A percentile compares a stretch with the other conserved stretches of the same genome.
These are phyloP conservation scores for Podaxis mareebaensis DNA, from an alignment of 768 basidiomycete genomes.

Conservation along the genomic window DNA sequence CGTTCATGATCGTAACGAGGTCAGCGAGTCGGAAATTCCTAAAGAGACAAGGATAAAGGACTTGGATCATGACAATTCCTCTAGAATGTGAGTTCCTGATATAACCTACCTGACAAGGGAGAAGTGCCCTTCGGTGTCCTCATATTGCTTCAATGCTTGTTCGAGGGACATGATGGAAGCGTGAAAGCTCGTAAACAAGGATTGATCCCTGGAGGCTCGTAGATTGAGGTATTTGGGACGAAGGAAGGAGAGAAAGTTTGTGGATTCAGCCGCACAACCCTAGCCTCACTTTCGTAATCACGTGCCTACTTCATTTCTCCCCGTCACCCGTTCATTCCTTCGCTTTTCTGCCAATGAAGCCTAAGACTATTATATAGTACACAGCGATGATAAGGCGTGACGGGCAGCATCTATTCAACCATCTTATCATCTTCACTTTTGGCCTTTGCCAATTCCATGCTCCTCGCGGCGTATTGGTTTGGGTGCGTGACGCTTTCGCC, in stretches of 20 bases:
- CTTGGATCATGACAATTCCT: slow-evolving; percentile 21
- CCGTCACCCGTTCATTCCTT: neutral
- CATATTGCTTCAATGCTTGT: slow-evolving; percentile 74
- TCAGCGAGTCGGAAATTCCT: slow-evolving; percentile 99
- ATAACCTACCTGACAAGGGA: slow-evolving; percentile 84
- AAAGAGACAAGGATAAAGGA: slow-evolving; percentile 18
- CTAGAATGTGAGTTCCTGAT: slow-evolving; percentile 13
- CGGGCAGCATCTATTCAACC: slow-evolving; percentile 32
- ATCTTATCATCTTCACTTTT: slow-evolving; percentile 43
- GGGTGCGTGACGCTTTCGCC: slow-evolving; percentile 94
- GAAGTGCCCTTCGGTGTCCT: slow-evolving; percentile 93
- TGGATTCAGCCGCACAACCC: neutral
- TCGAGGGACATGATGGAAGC: slow-evolving; percentile 26
- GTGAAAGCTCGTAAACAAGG: slow-evolving; percentile 31
- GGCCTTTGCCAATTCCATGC: slow-evolving; percentile 62
- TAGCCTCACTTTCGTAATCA: slow-evolving; percentile 14
- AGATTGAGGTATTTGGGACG: slow-evolving; percentile 34
- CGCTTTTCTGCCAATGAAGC: neutral
- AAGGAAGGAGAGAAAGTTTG: slow-evolving; percentile 7
- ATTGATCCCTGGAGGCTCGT: slow-evolving; percentile 36
- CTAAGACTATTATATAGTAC: neutral
- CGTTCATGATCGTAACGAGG: slow-evolving; percentile 98
- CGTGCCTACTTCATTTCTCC: slow-evolving; percentile 1
- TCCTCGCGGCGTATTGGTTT: slow-evolving; percentile 82
- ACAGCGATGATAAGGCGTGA: neutral